A percentile compares a stretch with the other conserved stretches of the same genome.
phyloP scores from a whole-genome alignment of 805 yeast genomes.

The Dipodascus geniculatus region DNA sequence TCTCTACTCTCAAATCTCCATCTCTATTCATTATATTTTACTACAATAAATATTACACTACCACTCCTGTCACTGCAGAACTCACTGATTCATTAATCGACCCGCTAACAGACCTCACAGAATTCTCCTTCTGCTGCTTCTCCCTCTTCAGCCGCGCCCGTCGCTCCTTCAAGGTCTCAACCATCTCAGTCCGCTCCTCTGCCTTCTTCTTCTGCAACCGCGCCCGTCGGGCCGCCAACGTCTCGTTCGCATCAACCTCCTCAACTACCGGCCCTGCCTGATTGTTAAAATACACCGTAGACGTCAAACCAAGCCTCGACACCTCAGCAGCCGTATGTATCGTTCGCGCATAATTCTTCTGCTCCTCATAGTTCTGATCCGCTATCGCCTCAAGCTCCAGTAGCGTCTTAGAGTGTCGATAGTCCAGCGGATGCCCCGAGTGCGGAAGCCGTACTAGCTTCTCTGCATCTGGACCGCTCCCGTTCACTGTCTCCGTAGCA shows the following conservation, averaged over 20 bases:
- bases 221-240: conserved; percentile 1
- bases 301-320: background rate
- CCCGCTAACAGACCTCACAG: background rate
- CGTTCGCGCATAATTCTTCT: background rate
- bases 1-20: background rate
- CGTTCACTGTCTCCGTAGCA: conserved; percentile 10
- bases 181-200: background rate
- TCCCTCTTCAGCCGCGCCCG: background rate
- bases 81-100: background rate
- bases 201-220: conserved; percentile 1
- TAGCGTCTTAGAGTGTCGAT: conserved; percentile 18
- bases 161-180: background rate
- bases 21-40: background rate
- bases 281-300: background rate
- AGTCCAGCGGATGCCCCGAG: conserved; percentile 20
- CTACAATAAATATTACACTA: background rate
- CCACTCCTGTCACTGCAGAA: background rate
- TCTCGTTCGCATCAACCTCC: background rate
- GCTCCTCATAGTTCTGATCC: conserved; percentile 17
- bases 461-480: background rate
- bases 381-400: conserved; percentile 24
- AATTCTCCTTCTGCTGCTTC: background rate
- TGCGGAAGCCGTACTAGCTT: conserved; percentile 1
- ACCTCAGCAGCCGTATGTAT: background rate
- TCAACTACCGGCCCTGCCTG: background rate